Evolutionary conservation across 2,329 filamentous ascomycete genomes (phyloP).

Genomic region (Chalara sp.): DNA sequence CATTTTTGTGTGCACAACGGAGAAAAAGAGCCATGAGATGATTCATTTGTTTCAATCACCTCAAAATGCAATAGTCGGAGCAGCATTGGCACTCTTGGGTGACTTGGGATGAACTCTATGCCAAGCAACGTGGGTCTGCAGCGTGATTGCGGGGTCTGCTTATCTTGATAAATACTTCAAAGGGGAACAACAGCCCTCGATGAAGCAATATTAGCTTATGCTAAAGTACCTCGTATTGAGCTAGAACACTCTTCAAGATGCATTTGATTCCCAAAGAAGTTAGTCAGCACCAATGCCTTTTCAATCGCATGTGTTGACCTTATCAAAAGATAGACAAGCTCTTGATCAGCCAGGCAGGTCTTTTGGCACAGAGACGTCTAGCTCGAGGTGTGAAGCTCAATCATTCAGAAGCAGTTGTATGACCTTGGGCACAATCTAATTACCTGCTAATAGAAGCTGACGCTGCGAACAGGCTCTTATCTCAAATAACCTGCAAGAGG

Average conservation of each 20-base stretch:
- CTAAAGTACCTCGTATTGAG: background rate
- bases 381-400: conserved; percentile 85
- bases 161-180: too few relatives aligned
- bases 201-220: too few relatives aligned
- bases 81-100: too few relatives aligned
- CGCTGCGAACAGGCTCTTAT: conserved; percentile 59
- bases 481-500: conserved; percentile 83
- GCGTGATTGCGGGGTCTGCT: too few relatives aligned
- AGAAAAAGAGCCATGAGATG: too few relatives aligned
- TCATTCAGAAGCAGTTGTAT: conserved; percentile 78
- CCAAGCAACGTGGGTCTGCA: too few relatives aligned
- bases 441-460: conserved; percentile 5
- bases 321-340: conserved; percentile 81
- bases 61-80: too few relatives aligned
- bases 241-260: conserved; percentile 28
- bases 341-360: conserved; percentile 80
- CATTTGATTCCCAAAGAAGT: conserved; percentile 44
- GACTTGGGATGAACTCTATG: too few relatives aligned
- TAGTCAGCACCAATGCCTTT: conserved; percentile 14
- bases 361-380: conserved; percentile 79
- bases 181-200: too few relatives aligned
- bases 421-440: conserved; percentile 15
- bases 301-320: background rate
- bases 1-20: too few relatives aligned
- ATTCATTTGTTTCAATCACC: too few relatives aligned